Conservation (phyloP, 2,329 filamentous ascomycete species). For the Phialemoniopsis sp. region DNA sequence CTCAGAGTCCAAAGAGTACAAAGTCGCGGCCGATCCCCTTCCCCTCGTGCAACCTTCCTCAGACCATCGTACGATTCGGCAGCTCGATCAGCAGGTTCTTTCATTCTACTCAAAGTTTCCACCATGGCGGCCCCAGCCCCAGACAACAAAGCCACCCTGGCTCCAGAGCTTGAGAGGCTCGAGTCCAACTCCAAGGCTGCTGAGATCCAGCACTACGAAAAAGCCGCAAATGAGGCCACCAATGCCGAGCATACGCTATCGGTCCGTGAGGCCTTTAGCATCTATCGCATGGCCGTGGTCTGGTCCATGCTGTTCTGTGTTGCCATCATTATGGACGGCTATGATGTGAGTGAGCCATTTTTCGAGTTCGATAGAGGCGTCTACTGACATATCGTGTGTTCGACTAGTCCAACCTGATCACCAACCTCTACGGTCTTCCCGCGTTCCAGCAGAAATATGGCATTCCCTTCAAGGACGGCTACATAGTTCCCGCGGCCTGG, state of each 20-base stretch:
- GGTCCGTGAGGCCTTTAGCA: not conserved
- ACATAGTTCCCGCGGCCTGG: too few relatives aligned
- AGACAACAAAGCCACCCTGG: not conserved
- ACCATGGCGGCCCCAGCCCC: not conserved
- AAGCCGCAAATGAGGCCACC: conserved; percentile 1
- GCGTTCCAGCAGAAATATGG: too few relatives aligned
- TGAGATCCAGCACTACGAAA: conserved; percentile 4
- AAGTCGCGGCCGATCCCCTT: too few relatives aligned
- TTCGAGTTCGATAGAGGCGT: too few relatives aligned
- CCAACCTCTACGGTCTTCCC: not conserved
- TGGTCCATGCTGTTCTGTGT: not conserved
- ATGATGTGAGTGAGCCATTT: too few relatives aligned
- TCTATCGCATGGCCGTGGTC: not conserved
- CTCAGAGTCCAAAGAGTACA: too few relatives aligned
- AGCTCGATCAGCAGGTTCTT: too few relatives aligned
- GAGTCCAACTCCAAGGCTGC: conserved; percentile 2
- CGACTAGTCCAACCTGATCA: not conserved
- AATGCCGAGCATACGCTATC: not conserved
- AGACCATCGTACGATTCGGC: too few relatives aligned
- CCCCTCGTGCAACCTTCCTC: too few relatives aligned
- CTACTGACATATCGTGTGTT: not conserved
- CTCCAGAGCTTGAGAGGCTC: not conserved
- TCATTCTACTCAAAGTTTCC: not conserved
- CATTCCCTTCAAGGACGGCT: too few relatives aligned
- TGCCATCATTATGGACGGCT: not conserved